These are phyloP conservation scores for Trapa incisa DNA, from an alignment of 345 rosid species.

Conservation along the genomic window DNA sequence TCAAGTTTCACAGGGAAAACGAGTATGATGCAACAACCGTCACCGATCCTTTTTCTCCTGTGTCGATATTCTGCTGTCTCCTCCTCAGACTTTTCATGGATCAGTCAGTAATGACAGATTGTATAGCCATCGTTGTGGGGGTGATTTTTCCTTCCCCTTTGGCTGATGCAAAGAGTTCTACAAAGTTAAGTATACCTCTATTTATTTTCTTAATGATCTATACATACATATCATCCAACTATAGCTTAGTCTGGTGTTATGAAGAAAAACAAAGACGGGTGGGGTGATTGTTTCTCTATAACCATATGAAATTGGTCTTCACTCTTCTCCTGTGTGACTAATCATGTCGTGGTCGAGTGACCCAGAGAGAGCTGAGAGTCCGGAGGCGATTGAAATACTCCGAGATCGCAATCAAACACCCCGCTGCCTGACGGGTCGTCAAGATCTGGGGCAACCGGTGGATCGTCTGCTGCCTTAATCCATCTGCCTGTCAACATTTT, in stretches of 20 bases:
- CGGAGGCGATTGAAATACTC: slow-evolving; percentile 95
- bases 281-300: background rate
- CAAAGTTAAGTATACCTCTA: background rate
- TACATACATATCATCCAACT: background rate
- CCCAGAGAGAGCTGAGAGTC: slow-evolving; percentile 90
- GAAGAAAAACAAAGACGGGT: background rate
- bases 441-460: slow-evolving; percentile 62
- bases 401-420: slow-evolving; percentile 62
- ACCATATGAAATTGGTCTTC: background rate
- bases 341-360: slow-evolving; percentile 79
- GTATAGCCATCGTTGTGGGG: background rate
- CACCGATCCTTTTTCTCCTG: background rate
- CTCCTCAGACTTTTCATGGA: background rate
- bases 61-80: background rate
- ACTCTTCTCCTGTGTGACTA: slow-evolving; percentile 1
- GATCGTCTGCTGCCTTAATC: slow-evolving; percentile 77
- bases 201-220: background rate
- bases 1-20: background rate
- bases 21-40: background rate
- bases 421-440: slow-evolving; percentile 78
- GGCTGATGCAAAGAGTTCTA: background rate
- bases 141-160: background rate
- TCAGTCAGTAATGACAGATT: background rate
- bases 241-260: background rate
- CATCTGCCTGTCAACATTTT: slow-evolving; percentile 60